Evolutionary conservation across 2,329 filamentous ascomycete genomes (phyloP), one percentile per base, ranked within the genome.

Genomic region (Colletotrichum scovillei): DNA sequence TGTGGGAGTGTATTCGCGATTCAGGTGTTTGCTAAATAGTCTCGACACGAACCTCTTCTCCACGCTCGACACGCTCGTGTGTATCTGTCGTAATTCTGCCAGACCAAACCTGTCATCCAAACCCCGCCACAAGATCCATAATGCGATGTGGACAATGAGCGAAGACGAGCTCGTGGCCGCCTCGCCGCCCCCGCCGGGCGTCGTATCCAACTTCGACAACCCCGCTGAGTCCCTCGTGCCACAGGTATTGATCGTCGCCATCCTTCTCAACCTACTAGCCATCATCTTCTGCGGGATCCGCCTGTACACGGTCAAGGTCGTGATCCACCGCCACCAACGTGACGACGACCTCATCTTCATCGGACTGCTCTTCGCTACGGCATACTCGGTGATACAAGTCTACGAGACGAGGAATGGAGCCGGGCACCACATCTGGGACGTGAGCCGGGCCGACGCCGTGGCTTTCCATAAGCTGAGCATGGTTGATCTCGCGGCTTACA

Each of bases 401-500:
- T 73, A 73, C 14, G 71, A 73, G 26, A 73, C 71, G 2, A 46
- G 56, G 14, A 73, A 73, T 11, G 71, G 71, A 4, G 60, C 67
- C 0, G 71, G 71, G 3, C 71, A 73, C 6, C 71, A 73, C 9
- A 66, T 66, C 4, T 73, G 71, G 71, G 67, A 73, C 5, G 71
- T 73, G 12, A 46, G 66, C 49, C 49, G 26, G 14, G 60, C 46
- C 4, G 55, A 70, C 6, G 28, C 62, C 2, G n/a, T 73, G 2
- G n/a, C 67, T 9, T 73, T 73, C 19, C 71, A 73, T 8, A 73
- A 71, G 19, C 14, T 73, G 56, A 73, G 71, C 55, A 73, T 73
- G 67, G 68, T n/a, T 16, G 71, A 73, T 6, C 60, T 73, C 16
- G 67, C 71, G 5, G 67, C 69, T 12, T 78, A 77, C 49, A 77